phyloP scores from a whole-genome alignment of 805 yeast species.

The Zygosaccharomyces bailii region DNA sequence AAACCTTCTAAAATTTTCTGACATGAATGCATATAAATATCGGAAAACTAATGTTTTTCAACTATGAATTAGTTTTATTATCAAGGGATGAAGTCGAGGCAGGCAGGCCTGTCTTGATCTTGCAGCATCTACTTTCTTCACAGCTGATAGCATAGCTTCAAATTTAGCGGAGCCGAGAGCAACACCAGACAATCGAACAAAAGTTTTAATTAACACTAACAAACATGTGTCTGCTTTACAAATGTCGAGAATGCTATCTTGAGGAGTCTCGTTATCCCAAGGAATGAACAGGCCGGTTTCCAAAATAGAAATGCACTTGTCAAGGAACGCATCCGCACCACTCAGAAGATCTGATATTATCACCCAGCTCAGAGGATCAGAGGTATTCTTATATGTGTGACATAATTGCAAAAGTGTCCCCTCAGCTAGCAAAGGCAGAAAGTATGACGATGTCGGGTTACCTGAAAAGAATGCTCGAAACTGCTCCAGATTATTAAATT shows the following conservation, averaged over 20 bases:
- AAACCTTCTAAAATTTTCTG: neutral
- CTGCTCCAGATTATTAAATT: constrained; percentile 18
- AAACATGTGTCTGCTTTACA: constrained; percentile 16
- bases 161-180: neutral
- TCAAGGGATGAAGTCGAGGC: constrained; percentile 6
- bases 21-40: no score
- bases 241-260: constrained; percentile 1
- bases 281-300: constrained; percentile 15
- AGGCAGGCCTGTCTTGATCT: constrained; percentile 6
- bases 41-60: neutral
- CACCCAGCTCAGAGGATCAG: neutral
- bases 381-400: neutral
- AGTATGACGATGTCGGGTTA: constrained; percentile 17
- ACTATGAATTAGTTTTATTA: constrained; percentile 1
- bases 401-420: constrained; percentile 18
- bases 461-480: constrained; percentile 24
- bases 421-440: constrained; percentile 28
- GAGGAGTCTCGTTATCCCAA: neutral
- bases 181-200: constrained; percentile 5
- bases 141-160: neutral
- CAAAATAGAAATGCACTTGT: constrained; percentile 12
- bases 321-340: constrained; percentile 11
- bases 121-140: constrained; percentile 4
- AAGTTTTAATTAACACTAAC: constrained; percentile 8
- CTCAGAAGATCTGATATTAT: constrained; percentile 13